phyloP scores from a whole-genome alignment of 108 stramenopile genomes.

The Seminavis robusta region DNA sequence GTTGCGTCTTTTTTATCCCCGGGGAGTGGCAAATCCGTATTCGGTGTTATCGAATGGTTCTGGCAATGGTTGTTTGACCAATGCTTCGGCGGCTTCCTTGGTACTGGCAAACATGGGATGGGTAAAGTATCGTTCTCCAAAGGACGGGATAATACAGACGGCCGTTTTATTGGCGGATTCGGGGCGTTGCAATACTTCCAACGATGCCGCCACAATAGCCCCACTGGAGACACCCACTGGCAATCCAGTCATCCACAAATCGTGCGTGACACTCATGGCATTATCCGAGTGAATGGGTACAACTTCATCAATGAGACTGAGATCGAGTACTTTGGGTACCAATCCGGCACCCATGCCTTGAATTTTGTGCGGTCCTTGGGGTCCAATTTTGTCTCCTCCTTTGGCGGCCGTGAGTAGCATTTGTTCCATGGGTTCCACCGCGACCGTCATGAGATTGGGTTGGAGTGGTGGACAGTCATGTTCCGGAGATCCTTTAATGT shows the following conservation, averaged over 20 bases:
- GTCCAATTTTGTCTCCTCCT: conserved; percentile 45
- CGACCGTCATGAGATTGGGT: conserved; percentile 40
- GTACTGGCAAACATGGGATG: conserved; percentile 30
- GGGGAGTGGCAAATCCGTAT: conserved; percentile 57
- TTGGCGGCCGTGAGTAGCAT: conserved; percentile 48
- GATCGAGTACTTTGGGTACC: conserved; percentile 51
- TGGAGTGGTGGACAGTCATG: conserved; percentile 36
- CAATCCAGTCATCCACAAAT: conserved; percentile 57
- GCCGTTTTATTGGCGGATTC: conserved; percentile 48
- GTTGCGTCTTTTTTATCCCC: conserved; percentile 43
- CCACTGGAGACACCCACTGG: conserved; percentile 63
- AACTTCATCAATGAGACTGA: conserved; percentile 53
- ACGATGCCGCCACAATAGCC: conserved; percentile 62
- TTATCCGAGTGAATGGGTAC: conserved; percentile 53
- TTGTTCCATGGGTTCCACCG: conserved; percentile 63
- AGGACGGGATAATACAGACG: conserved; percentile 69
- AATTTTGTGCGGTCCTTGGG: conserved; percentile 66
- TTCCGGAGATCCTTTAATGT: conserved; percentile 47
- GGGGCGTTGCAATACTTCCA: conserved; percentile 52
- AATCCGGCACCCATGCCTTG: conserved; percentile 73
- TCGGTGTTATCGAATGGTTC: conserved; percentile 64
- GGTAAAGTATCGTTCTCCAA: conserved; percentile 77
- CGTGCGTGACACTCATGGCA: conserved; percentile 43
- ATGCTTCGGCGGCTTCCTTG: conserved; percentile 26
- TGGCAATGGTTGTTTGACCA: conserved; percentile 52